These are phyloP conservation scores for Coniella lustricola DNA, from an alignment of 2,329 filamentous ascomycete genomes.

Conservation along the genomic window DNA sequence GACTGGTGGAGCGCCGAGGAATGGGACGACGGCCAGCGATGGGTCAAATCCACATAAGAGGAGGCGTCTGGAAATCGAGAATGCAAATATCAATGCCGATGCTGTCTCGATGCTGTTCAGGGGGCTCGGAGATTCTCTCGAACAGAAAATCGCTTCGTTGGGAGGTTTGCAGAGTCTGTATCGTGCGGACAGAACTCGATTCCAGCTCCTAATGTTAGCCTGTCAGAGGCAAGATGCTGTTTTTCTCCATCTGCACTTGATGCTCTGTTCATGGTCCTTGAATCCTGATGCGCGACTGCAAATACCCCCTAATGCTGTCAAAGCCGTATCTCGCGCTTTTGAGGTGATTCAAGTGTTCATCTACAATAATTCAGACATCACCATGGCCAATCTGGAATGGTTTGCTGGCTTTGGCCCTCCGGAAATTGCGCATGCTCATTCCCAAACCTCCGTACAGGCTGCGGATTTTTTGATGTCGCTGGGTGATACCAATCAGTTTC, in stretches of 20 bases:
- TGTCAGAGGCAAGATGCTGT: constrained; percentile 50
- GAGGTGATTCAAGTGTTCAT: constrained; percentile 29
- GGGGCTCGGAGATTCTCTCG: not conserved
- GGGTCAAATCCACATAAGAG: constrained; percentile 8
- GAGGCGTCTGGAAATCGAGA: constrained; percentile 5
- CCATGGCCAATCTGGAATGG: constrained; percentile 23
- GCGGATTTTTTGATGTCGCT: constrained; percentile 38
- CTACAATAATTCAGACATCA: constrained; percentile 30
- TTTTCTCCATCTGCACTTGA: constrained; percentile 59
- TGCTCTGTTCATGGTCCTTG: constrained; percentile 52
- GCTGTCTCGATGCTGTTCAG: not conserved
- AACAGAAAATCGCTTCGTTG: not conserved
- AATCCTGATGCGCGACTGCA: constrained; percentile 14
- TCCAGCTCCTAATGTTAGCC: constrained; percentile 50
- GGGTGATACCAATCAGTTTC: constrained; percentile 30
- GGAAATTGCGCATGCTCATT: constrained; percentile 17
- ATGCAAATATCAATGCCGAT: not conserved
- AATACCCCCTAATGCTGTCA: constrained; percentile 1
- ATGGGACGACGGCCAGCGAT: not conserved
- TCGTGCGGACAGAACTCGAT: constrained; percentile 38
- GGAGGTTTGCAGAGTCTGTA: constrained; percentile 16
- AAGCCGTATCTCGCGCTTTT: constrained; percentile 28
- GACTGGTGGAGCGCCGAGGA: not conserved
- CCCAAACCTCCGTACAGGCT: constrained; percentile 27
- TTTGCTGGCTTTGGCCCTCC: constrained; percentile 31